Evolutionary conservation across 2,329 filamentous ascomycete species (phyloP), one percentile per base, ranked within the genome.

Genomic region (Pseudocercospora pini-densiflorae): DNA sequence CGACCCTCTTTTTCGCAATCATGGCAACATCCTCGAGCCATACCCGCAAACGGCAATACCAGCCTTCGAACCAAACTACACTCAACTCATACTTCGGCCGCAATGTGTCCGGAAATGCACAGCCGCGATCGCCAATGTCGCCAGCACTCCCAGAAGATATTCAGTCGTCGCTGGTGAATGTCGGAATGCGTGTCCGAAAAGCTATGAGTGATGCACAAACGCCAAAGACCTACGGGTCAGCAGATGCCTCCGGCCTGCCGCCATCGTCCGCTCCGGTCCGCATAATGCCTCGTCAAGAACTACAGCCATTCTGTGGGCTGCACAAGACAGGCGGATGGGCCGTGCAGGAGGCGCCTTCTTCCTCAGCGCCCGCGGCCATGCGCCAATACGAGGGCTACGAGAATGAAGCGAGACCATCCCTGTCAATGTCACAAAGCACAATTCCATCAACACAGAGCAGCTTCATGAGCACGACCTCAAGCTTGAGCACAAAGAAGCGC

Each of bases 141-240:
- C 87, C 88, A 3, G 73, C 78, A 3, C 83, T 94, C 14, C 89
- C 92, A 1, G 79, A 85, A 24, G 84, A 84, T 7, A 85, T 96
- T 33, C 92, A 97, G 79, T 86, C 93, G 40, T 91, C 91, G 68
- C 89, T 98, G n/a, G 84, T 97, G 49, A 92, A 87, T 74, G 94
- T 98, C 70, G 94, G 94, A 74, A 97, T 97, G 93, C 90, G 94
- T 24, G 87, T 98, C 59, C 91, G 94, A 77, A 98, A 98, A 82
- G 92, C 92, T 10, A 91, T 98, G 7, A 91, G 93, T 0, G 94
- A 97, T 77, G 94, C 94, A 66, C 97, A 97, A 85, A 97, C 92
- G 1, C 86, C 86, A 78, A 77, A 81, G 68, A 82, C 75, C 2
- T 31, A 77, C 21, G 69, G 69, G 5, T 49, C 55, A 19, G 55